These are phyloP conservation scores for Letharia lupina DNA, from an alignment of 495 filamentous ascomycete species.

Conservation along the genomic window DNA sequence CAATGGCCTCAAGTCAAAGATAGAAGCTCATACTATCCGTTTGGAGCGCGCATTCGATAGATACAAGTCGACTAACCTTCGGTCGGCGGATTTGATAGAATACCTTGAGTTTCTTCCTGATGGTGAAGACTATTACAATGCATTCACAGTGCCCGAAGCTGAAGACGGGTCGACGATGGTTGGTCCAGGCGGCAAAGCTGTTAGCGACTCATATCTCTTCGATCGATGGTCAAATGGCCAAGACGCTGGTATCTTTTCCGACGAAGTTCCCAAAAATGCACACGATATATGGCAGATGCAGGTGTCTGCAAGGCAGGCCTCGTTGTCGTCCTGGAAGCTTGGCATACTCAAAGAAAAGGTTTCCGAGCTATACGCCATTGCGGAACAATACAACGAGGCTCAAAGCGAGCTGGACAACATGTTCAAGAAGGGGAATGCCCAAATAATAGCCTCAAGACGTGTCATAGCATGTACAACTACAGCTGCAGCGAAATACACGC, in stretches of 20 bases:
- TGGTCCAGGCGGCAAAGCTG: conserved; percentile 38
- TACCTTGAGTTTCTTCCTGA: conserved; percentile 53
- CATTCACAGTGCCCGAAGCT: conserved; percentile 41
- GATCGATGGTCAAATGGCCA: conserved; percentile 47
- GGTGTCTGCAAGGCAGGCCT: conserved; percentile 28
- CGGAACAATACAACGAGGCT: conserved; percentile 36
- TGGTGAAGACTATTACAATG: conserved; percentile 47
- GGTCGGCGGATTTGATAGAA: conserved; percentile 41
- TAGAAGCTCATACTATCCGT: conserved; percentile 1
- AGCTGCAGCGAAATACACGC: conserved; percentile 54
- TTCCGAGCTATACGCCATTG: conserved; percentile 30
- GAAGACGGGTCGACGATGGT: conserved; percentile 39
- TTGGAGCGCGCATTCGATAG: conserved; percentile 24
- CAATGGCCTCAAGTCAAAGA: conserved; percentile 30
- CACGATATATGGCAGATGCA: conserved; percentile 48
- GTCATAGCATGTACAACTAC: conserved; percentile 74
- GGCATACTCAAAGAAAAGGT: conserved; percentile 45
- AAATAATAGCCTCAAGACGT: conserved; percentile 44
- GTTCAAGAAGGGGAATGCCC: conserved; percentile 37
- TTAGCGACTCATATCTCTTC: conserved; percentile 46
- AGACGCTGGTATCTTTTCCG: conserved; percentile 37
- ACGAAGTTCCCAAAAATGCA: conserved; percentile 25
- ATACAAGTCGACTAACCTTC: conserved; percentile 23
- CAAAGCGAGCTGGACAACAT: conserved; percentile 35
- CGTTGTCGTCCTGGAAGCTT: conserved; percentile 40